Percentiles rank a stretch among this genome's conserved stretches.
These are phyloP conservation scores for Acorus calamus DNA, from an alignment of 106 monocot genomes.

Conservation along the genomic window DNA sequence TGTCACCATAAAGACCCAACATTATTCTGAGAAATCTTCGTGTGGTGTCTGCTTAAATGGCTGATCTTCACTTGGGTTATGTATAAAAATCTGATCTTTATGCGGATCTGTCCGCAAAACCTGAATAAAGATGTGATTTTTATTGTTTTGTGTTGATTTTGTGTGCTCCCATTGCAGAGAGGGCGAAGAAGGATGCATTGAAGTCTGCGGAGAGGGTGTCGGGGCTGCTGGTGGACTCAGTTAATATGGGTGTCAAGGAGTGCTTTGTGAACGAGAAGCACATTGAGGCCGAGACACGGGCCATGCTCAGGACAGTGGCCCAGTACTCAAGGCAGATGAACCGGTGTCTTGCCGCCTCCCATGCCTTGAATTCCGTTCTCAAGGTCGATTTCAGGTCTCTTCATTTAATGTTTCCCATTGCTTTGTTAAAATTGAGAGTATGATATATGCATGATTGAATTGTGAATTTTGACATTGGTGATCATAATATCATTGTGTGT, in stretches of 20 bases:
- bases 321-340: conserved; percentile 68
- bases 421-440: no score
- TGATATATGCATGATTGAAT: no score
- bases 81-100: no score
- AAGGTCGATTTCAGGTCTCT: conserved; percentile 35
- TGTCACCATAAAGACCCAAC: no score
- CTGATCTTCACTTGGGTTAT: no score
- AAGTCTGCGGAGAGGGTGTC: conserved; percentile 45
- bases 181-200: conserved; percentile 68
- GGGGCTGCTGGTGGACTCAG: conserved; percentile 61
- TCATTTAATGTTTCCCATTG: no score
- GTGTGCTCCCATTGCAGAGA: conserved; percentile 32
- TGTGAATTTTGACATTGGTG: no score
- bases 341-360: conserved; percentile 66
- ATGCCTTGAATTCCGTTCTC: conserved; percentile 53
- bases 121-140: neutral
- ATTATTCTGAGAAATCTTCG: no score
- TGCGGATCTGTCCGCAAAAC: neutral
- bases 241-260: conserved; percentile 74
- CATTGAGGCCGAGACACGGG: conserved; percentile 67
- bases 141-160: neutral
- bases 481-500: no score
- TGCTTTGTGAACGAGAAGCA: conserved; percentile 63
- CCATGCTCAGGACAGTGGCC: conserved; percentile 34
- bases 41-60: no score